A percentile compares a stretch with the other conserved stretches of the same genome.
These are phyloP conservation scores for Rhodotorula mucilaginosa DNA, from an alignment of 1,284 basidiomycete species.

Conservation along the genomic window DNA sequence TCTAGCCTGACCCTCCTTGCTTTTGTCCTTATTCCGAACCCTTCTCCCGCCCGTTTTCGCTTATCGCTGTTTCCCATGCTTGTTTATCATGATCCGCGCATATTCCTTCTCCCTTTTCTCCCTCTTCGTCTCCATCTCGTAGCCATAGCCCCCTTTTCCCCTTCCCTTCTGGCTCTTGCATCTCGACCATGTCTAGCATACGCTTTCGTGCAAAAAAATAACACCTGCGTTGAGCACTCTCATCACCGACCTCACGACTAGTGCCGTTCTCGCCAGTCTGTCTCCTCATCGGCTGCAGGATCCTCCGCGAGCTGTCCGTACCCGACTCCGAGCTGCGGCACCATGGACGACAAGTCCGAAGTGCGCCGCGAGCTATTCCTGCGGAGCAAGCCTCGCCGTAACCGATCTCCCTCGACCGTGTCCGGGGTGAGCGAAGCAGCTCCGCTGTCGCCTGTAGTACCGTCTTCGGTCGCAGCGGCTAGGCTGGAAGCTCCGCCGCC, in stretches of 20 bases:
- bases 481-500: background rate
- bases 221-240: background rate
- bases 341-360: background rate
- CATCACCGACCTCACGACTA: background rate
- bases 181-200: background rate
- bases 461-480: background rate
- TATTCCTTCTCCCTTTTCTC: background rate
- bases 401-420: background rate
- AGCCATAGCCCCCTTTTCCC: background rate
- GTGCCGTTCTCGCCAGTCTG: background rate
- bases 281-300: background rate
- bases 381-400: conserved; percentile 11
- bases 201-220: background rate
- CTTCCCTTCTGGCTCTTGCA: background rate
- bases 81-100: background rate
- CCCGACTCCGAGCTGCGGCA: conserved; percentile 5
- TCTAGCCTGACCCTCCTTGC: background rate
- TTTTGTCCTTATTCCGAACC: background rate
- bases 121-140: background rate
- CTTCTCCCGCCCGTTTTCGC: background rate
- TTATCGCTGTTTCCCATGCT: background rate
- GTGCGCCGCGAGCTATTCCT: conserved; percentile 21
- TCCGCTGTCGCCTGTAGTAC: background rate
- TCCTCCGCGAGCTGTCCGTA: background rate
- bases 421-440: background rate